These are phyloP conservation scores for Blastocystis sp. DNA, from an alignment of 352 stramenopile species.

Conservation along the genomic window DNA sequence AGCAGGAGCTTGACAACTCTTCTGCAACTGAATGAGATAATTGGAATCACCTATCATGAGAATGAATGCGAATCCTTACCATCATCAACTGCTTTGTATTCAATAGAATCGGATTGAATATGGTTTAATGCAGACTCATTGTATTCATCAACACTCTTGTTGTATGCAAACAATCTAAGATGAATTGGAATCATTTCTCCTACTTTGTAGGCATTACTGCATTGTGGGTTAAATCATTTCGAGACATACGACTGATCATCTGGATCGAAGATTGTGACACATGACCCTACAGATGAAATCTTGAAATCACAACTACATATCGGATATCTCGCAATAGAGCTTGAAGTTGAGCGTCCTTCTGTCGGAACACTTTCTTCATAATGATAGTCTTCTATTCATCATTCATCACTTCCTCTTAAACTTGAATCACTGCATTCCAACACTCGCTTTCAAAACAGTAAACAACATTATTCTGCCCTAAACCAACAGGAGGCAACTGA, in stretches of 20 bases:
- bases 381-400: constrained; percentile 1
- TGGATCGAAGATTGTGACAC: neutral
- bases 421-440: constrained; percentile 53
- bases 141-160: constrained; percentile 23
- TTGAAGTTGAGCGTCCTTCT: constrained; percentile 40
- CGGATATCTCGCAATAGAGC: constrained; percentile 29
- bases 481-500: constrained; percentile 81
- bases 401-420: neutral
- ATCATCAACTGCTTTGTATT: neutral
- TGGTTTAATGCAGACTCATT: neutral
- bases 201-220: constrained; percentile 26
- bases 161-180: constrained; percentile 46
- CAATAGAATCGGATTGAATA: neutral
- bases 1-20: constrained; percentile 36
- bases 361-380: constrained; percentile 51
- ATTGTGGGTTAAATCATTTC: neutral
- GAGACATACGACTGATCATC: neutral
- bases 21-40: constrained; percentile 37
- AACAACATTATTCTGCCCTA: constrained; percentile 57
- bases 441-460: constrained; percentile 55
- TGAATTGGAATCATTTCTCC: neutral
- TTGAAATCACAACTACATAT: neutral
- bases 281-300: neutral
- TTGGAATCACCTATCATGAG: neutral
- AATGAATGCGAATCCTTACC: neutral